Evolutionary conservation across 148 eudicot genomes (phyloP).

Genomic region (Chenopodium suecicum): DNA sequence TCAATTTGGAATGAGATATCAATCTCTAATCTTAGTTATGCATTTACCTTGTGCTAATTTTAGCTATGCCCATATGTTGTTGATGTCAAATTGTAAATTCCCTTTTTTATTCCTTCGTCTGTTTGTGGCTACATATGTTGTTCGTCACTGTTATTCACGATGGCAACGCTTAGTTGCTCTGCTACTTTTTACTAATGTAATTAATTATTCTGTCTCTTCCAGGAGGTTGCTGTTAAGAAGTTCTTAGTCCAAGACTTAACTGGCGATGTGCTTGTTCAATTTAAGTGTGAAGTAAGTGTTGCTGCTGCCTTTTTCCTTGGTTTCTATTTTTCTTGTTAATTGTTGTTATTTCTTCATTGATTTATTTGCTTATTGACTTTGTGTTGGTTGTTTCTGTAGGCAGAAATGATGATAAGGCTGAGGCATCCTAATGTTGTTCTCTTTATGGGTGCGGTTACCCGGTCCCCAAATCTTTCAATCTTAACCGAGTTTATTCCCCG

Average conservation of each 20-base stretch:
- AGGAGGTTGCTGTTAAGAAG: constrained; percentile 99
- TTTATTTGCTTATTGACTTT: constrained; percentile 2
- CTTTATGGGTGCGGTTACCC: constrained; percentile 98
- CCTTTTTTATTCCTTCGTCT: background rate
- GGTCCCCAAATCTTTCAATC: constrained; percentile 92
- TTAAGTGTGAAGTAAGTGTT: constrained; percentile 78
- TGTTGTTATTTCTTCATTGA: background rate
- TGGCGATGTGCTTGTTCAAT: constrained; percentile 74
- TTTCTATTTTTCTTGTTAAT: background rate
- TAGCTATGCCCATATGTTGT: background rate
- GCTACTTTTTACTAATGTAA: background rate
- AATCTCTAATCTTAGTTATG: background rate
- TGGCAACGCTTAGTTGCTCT: background rate
- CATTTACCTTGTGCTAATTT: background rate
- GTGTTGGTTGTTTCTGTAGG: constrained; percentile 47
- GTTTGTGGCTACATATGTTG: background rate
- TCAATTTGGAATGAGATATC: background rate
- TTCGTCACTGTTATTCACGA: background rate
- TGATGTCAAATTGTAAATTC: background rate
- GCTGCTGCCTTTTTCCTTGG: constrained; percentile 5
- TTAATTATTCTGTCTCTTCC: constrained; percentile 29
- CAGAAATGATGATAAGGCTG: constrained; percentile 91
- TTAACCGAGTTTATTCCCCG: constrained; percentile 94
- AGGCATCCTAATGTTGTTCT: constrained; percentile 99
- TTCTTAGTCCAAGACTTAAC: constrained; percentile 95